Conservation (phyloP, 139 green algal genomes). For the Asterochloris erici region DNA sequence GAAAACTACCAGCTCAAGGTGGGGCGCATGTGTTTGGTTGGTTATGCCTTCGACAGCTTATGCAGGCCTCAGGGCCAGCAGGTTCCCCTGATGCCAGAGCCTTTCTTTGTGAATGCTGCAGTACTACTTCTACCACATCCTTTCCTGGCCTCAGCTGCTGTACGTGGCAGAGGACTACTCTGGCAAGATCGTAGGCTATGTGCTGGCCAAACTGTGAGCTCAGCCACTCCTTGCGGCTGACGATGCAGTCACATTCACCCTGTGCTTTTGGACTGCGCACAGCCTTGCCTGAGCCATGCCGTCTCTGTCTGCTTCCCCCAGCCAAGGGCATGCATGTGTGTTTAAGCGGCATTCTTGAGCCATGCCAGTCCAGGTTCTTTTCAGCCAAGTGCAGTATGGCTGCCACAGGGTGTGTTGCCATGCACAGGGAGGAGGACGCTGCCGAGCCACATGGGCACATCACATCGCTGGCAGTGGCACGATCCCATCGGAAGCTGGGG, state of each 20-base stretch:
- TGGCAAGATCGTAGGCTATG: constrained; percentile 96
- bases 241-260: neutral
- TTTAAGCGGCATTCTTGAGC: too few relatives aligned
- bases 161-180: constrained; percentile 97
- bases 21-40: neutral
- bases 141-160: constrained; percentile 97
- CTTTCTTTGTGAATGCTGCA: constrained; percentile 41
- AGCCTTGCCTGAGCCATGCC: too few relatives aligned
- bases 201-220: constrained; percentile 95
- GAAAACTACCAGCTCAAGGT: constrained; percentile 99
- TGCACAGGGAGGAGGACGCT: constrained; percentile 86
- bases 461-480: constrained; percentile 92
- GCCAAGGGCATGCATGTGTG: too few relatives aligned
- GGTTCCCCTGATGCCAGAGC: too few relatives aligned
- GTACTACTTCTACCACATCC: constrained; percentile 99
- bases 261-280: too few relatives aligned
- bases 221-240: neutral
- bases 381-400: neutral
- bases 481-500: constrained; percentile 95
- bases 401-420: neutral
- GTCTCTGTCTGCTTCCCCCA: too few relatives aligned
- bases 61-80: neutral
- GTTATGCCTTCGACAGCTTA: neutral
- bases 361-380: too few relatives aligned
- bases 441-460: constrained; percentile 92